Evolutionary conservation across 768 basidiomycete species (phyloP).

Genomic region (Lactifluus volemus): DNA sequence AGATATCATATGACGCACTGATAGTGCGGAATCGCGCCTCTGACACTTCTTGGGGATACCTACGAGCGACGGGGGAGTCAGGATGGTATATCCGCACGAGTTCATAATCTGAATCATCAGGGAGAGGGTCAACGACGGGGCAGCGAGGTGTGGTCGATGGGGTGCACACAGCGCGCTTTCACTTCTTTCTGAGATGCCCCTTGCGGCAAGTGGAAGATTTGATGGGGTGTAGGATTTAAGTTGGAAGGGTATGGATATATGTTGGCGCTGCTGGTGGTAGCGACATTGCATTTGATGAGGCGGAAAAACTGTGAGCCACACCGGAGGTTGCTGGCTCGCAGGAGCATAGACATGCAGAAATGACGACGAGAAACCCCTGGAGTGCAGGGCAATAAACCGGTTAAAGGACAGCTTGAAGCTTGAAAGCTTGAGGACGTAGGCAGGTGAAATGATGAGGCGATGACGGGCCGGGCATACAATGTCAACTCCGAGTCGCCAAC

Average conservation of each 20-base stretch:
- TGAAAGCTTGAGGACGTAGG: too few relatives aligned
- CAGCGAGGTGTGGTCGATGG: constrained; percentile 12
- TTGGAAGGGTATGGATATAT: constrained; percentile 29
- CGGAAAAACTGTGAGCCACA: neutral
- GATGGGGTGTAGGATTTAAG: constrained; percentile 30
- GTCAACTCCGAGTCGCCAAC: too few relatives aligned
- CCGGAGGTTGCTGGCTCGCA: neutral
- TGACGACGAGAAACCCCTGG: neutral
- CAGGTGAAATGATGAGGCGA: too few relatives aligned
- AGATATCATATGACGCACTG: constrained; percentile 54
- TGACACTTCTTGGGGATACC: constrained; percentile 38
- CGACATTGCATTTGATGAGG: neutral
- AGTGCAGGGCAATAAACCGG: too few relatives aligned
- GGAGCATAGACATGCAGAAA: neutral
- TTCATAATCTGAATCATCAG: constrained; percentile 51
- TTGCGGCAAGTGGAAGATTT: constrained; percentile 34
- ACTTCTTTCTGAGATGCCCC: constrained; percentile 29
- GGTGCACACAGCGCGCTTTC: constrained; percentile 31
- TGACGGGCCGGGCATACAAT: too few relatives aligned
- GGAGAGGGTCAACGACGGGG: neutral
- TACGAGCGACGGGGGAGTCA: constrained; percentile 44
- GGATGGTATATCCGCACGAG: constrained; percentile 76
- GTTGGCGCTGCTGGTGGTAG: constrained; percentile 22
- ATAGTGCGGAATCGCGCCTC: constrained; percentile 66
- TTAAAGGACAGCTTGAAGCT: too few relatives aligned